Percentiles rank a stretch among this genome's conserved stretches.
phyloP scores from a whole-genome alignment of 345 rosid species.

The Diplotaxis tenuifolia region DNA sequence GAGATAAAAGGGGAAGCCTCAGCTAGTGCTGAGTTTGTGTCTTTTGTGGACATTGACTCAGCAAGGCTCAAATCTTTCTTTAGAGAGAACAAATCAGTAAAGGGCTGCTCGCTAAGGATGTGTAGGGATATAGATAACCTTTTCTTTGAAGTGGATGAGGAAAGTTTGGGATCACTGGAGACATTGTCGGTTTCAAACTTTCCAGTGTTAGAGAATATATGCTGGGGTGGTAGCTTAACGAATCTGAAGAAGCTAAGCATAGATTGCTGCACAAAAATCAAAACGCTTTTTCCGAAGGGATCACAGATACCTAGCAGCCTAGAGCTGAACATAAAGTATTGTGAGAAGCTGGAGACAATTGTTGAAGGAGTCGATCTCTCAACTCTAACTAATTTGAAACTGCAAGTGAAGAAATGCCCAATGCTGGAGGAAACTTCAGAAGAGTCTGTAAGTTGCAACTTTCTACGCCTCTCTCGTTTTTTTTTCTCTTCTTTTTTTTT shows the following conservation, averaged over 20 bases:
- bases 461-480: not conserved
- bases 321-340: conserved; percentile 41
- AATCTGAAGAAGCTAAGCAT: conserved; percentile 42
- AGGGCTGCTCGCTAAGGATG: conserved; percentile 43
- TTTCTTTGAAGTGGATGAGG: conserved; percentile 24
- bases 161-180: conserved; percentile 31
- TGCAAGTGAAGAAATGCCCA: not conserved
- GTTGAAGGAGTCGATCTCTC: conserved; percentile 10
- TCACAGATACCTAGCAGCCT: conserved; percentile 37
- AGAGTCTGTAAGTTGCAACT: not conserved
- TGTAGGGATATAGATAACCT: conserved; percentile 34
- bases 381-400: conserved; percentile 13
- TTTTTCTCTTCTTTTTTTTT: not conserved
- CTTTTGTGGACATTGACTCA: conserved; percentile 21
- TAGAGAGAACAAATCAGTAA: conserved; percentile 15
- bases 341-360: conserved; percentile 43
- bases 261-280: conserved; percentile 47
- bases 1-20: conserved; percentile 33
- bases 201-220: conserved; percentile 21
- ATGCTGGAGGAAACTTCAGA: not conserved
- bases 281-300: conserved; percentile 15
- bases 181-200: conserved; percentile 42
- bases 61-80: conserved; percentile 38
- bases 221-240: conserved; percentile 7
- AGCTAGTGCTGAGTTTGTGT: conserved; percentile 29